Percentiles rank a stretch among this genome's conserved stretches.
Conservation (phyloP, 2,329 filamentous ascomycete genomes). For the Alternaria gansuensis region DNA sequence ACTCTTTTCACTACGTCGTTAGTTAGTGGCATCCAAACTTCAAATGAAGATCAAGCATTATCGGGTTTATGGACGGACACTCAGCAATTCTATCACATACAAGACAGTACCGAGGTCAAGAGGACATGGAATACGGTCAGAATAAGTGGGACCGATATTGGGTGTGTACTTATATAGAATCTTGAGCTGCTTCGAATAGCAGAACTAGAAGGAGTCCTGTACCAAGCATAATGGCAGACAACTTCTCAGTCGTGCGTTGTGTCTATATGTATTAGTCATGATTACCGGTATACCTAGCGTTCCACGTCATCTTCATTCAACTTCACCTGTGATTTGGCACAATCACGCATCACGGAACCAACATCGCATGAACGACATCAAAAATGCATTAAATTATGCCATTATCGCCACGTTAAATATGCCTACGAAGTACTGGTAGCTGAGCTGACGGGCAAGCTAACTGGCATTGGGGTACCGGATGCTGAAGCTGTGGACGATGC, state of each 20-base stretch:
- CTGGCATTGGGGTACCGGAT: slow-evolving; percentile 42
- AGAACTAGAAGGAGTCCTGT: too few relatives aligned
- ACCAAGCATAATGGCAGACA: too few relatives aligned
- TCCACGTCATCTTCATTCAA: not conserved
- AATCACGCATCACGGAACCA: not conserved
- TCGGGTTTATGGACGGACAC: not conserved
- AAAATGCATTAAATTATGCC: slow-evolving; percentile 23
- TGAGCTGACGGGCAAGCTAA: slow-evolving; percentile 41
- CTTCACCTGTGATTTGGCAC: not conserved
- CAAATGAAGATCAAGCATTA: not conserved
- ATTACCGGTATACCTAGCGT: not conserved
- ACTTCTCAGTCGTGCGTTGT: too few relatives aligned
- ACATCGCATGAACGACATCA: not conserved
- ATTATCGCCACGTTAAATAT: slow-evolving; percentile 5
- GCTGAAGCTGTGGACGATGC: slow-evolving; percentile 29
- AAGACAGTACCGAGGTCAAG: not conserved
- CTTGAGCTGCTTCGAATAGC: too few relatives aligned
- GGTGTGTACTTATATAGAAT: too few relatives aligned
- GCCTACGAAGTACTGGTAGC: slow-evolving; percentile 31
- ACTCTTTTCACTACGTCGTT: not conserved
- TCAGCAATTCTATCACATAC: not conserved
- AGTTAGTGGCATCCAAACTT: not conserved
- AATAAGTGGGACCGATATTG: too few relatives aligned
- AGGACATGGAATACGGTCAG: not conserved
- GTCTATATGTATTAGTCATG: not conserved